A percentile compares a stretch with the other conserved stretches of the same genome.
These are phyloP conservation scores for Cercophora scortea DNA, from an alignment of 495 filamentous ascomycete species.

Conservation along the genomic window DNA sequence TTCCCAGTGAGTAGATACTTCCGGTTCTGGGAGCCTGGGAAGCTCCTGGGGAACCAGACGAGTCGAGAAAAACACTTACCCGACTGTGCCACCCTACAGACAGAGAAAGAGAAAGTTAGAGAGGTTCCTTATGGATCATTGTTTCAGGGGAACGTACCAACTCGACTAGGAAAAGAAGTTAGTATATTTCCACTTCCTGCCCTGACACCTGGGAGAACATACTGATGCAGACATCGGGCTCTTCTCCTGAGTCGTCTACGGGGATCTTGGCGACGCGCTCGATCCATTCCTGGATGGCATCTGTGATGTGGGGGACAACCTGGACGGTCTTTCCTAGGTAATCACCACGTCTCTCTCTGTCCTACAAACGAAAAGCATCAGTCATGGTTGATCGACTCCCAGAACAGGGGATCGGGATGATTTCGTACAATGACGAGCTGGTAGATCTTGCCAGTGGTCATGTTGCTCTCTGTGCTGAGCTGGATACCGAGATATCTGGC, in stretches of 20 bases:
- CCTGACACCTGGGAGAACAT: conserved; percentile 24
- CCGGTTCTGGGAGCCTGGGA: not conserved
- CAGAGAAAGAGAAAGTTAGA: not conserved
- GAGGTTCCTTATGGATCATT: too few species aligned
- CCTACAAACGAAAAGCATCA: not conserved
- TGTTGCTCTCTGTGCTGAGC: conserved; percentile 74
- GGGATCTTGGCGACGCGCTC: conserved; percentile 77
- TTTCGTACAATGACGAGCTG: conserved; percentile 52
- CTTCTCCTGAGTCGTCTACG: conserved; percentile 73
- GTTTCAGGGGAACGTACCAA: not conserved
- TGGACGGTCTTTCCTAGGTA: conserved; percentile 93
- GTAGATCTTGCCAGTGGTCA: conserved; percentile 96
- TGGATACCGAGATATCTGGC: conserved; percentile 43
- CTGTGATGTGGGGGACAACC: conserved; percentile 84
- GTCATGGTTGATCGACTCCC: not conserved
- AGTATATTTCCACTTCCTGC: not conserved
- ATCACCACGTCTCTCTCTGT: conserved; percentile 60
- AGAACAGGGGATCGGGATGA: not conserved
- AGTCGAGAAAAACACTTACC: conserved; percentile 8
- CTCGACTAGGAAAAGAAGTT: conserved; percentile 1
- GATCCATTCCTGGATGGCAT: conserved; percentile 90
- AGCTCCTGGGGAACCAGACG: not conserved
- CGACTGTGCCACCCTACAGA: conserved; percentile 33
- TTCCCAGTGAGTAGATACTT: not conserved
- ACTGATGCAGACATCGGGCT: conserved; percentile 88